Conservation (phyloP, 495 filamentous ascomycete genomes). For the Lasiosphaeria miniovina region DNA sequence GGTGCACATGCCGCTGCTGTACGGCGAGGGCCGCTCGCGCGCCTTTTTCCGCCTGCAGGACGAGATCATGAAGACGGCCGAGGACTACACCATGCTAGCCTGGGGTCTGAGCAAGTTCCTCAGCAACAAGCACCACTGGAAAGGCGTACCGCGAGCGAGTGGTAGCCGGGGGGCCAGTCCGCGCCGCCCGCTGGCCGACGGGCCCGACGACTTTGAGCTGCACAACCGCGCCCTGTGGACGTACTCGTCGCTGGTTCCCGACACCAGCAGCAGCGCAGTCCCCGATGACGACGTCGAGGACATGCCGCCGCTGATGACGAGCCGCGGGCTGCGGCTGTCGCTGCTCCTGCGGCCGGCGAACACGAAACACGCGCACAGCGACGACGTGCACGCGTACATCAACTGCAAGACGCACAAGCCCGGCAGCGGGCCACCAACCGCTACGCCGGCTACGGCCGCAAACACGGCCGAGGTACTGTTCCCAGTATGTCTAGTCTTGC, state of each 20-base stretch:
- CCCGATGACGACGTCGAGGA: conserved; percentile 12
- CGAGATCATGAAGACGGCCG: conserved; percentile 29
- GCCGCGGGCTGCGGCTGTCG: conserved; percentile 20
- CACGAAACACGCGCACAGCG: neutral
- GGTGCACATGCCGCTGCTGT: conserved; percentile 21
- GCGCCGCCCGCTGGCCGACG: conserved; percentile 19
- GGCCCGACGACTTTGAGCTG: conserved; percentile 23
- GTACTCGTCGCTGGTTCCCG: conserved; percentile 15
- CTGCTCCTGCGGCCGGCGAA: conserved; percentile 15
- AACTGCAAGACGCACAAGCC: conserved; percentile 20
- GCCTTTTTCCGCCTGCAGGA: conserved; percentile 25
- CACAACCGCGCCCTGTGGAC: conserved; percentile 23
- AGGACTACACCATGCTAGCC: conserved; percentile 32
- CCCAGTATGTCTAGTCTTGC: conserved; percentile 23
- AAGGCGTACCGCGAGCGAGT: no score
- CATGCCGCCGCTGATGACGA: conserved; percentile 26
- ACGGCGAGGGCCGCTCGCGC: conserved; percentile 13
- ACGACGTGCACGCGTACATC: conserved; percentile 24
- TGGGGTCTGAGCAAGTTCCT: conserved; percentile 19
- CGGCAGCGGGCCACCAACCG: neutral
- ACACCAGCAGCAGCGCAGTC: neutral
- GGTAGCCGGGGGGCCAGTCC: no score
- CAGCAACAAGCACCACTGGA: conserved; percentile 10
- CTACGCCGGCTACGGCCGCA: no score
- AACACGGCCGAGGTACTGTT: neutral